Percentiles rank a stretch among this genome's conserved stretches.
phyloP scores from a whole-genome alignment of 2,329 filamentous ascomycete species.

The Niveomyces coronatus region DNA sequence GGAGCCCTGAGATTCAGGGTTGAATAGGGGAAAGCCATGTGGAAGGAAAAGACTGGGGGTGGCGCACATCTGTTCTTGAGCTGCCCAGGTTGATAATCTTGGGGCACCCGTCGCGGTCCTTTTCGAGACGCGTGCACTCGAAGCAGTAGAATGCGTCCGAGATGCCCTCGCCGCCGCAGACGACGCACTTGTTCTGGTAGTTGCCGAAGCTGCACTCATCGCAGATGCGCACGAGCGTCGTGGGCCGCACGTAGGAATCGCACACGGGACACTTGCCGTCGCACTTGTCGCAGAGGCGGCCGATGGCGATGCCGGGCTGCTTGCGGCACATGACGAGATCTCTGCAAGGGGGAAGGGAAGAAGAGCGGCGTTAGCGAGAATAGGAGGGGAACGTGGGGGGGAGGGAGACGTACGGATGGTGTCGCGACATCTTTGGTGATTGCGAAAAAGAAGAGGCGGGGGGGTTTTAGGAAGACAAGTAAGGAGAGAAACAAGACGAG shows the following conservation, averaged over 20 bases:
- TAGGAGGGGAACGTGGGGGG: not conserved
- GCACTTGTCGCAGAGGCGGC: slow-evolving; percentile 98
- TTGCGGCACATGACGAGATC: slow-evolving; percentile 99
- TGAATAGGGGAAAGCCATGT: too few species aligned
- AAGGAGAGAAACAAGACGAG: not conserved
- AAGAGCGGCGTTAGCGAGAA: not conserved
- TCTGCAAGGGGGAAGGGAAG: slow-evolving; percentile 29
- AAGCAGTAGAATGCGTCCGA: slow-evolving; percentile 99
- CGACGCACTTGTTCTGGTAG: slow-evolving; percentile 99
- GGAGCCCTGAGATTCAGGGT: too few species aligned
- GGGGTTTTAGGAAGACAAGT: not conserved
- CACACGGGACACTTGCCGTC: slow-evolving; percentile 99
- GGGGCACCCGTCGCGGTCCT: slow-evolving; percentile 92
- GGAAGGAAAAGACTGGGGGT: not conserved
- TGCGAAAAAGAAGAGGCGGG: not conserved
- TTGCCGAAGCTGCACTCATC: slow-evolving; percentile 99
- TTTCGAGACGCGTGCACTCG: slow-evolving; percentile 92
- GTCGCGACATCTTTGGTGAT: slow-evolving; percentile 65
- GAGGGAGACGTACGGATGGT: slow-evolving; percentile 63
- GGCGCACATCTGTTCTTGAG: slow-evolving; percentile 78
- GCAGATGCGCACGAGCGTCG: slow-evolving; percentile 94
- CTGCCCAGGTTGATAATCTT: slow-evolving; percentile 99
- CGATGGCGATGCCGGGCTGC: slow-evolving; percentile 93
- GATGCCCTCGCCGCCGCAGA: slow-evolving; percentile 96
- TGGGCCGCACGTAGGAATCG: slow-evolving; percentile 97